Percentiles rank a stretch among this genome's conserved stretches.
These are phyloP conservation scores for Gnaphalium uliginosum DNA, from an alignment of 129 eudicot genomes.

Conservation along the genomic window DNA sequence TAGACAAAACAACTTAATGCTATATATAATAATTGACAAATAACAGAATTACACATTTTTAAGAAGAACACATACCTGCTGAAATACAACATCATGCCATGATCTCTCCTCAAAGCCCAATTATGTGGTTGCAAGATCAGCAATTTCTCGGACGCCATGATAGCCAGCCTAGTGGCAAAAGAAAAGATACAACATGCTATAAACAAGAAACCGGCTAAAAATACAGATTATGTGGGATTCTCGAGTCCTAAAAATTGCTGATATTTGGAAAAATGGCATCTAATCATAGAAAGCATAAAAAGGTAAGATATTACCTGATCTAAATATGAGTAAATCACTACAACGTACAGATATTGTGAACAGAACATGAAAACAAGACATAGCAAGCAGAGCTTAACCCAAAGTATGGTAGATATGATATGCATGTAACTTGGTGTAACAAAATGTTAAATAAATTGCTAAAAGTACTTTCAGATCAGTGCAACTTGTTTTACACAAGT, in stretches of 20 bases:
- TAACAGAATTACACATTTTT: neutral
- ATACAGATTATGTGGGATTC: neutral
- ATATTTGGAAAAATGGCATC: neutral
- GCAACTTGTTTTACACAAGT: neutral
- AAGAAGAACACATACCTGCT: constrained; percentile 45
- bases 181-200: constrained; percentile 27
- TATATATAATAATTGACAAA: neutral
- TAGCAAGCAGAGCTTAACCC: too few species aligned
- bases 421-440: neutral
- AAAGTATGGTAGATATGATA: constrained; percentile 12
- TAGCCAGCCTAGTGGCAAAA: constrained; percentile 66
- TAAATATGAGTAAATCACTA: too few species aligned
- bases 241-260: neutral
- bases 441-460: neutral
- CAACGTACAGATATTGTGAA: too few species aligned
- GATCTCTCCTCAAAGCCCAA: constrained; percentile 91
- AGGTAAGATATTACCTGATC: too few species aligned
- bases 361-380: too few species aligned
- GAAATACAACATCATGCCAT: constrained; percentile 95
- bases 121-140: constrained; percentile 90
- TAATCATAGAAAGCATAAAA: neutral
- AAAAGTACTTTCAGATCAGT: neutral
- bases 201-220: constrained; percentile 21
- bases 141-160: constrained; percentile 92
- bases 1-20: neutral